A percentile compares a stretch with the other conserved stretches of the same genome.
Evolutionary conservation across 768 basidiomycete genomes (phyloP).

Genomic region (Psilocybe sp.): DNA sequence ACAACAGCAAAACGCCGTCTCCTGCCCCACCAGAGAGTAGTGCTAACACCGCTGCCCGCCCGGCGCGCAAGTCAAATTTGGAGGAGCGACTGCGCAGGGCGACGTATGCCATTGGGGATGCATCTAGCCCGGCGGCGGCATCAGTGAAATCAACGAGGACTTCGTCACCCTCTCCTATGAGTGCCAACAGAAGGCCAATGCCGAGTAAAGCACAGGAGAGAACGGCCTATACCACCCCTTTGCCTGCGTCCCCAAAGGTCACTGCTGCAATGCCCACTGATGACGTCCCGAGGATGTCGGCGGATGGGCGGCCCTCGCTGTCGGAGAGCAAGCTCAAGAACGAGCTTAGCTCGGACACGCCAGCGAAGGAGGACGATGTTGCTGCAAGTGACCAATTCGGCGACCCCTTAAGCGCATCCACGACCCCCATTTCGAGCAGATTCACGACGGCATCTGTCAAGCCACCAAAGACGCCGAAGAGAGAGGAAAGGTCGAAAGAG

Average conservation of each 20-base stretch:
- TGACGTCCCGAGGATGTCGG: no score
- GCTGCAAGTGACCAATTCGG: no score
- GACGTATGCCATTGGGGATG: conserved; percentile 56
- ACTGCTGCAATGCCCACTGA: no score
- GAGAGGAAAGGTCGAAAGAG: no score
- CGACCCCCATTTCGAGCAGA: no score
- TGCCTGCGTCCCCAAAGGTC: conserved; percentile 38
- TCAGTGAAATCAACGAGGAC: conserved; percentile 12
- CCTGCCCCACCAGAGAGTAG: conserved; percentile 9
- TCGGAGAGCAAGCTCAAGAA: no score
- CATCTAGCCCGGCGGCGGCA: conserved; percentile 29
- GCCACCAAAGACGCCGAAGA: no score
- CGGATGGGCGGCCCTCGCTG: no score
- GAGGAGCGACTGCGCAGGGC: conserved; percentile 77
- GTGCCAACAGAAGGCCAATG: conserved; percentile 10
- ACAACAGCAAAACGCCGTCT: conserved; percentile 10
- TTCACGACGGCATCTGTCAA: no score
- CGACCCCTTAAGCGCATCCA: no score
- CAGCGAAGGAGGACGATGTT: no score
- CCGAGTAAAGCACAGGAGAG: conserved; percentile 16
- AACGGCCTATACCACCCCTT: conserved; percentile 41
- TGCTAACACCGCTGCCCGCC: neutral
- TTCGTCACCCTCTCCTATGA: conserved; percentile 35
- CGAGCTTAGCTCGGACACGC: no score
- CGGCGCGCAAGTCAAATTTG: conserved; percentile 51